Evolutionary conservation across 2,329 filamentous ascomycete genomes (phyloP).

Genomic region (Coniochaeta ligniaria): DNA sequence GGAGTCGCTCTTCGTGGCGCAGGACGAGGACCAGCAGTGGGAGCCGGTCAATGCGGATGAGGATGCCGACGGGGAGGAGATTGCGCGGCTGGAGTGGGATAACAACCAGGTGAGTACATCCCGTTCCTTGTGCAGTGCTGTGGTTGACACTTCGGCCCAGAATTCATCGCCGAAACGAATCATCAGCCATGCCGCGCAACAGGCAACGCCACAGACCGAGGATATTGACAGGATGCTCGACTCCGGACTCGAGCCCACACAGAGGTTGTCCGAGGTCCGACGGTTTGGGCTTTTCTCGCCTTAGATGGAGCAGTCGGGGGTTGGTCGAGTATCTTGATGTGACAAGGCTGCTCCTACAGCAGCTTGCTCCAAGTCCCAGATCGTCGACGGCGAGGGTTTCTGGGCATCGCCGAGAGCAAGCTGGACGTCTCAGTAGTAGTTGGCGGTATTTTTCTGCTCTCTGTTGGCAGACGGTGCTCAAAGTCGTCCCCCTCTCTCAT

Average conservation of each 20-base stretch:
- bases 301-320: conserved; percentile 2
- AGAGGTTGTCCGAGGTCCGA: conserved; percentile 56
- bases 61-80: conserved; percentile 56
- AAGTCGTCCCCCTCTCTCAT: background rate
- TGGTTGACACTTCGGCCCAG: conserved; percentile 26
- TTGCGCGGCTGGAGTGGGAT: conserved; percentile 68
- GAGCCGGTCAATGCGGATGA: conserved; percentile 53
- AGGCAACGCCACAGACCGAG: conserved; percentile 7
- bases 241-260: conserved; percentile 59
- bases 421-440: background rate
- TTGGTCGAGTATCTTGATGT: background rate
- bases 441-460: background rate
- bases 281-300: conserved; percentile 23
- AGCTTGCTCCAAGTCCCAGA: background rate
- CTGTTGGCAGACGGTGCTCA: background rate
- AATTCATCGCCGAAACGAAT: conserved; percentile 35
- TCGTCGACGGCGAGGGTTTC: background rate
- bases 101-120: conserved; percentile 52
- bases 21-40: conserved; percentile 60
- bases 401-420: background rate
- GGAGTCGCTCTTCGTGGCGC: conserved; percentile 63
- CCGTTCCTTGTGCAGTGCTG: background rate
- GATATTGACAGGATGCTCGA: conserved; percentile 6
- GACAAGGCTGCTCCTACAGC: background rate
- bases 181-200: conserved; percentile 26